phyloP scores from a whole-genome alignment of 495 filamentous ascomycete genomes.

The Immersiella caudata region DNA sequence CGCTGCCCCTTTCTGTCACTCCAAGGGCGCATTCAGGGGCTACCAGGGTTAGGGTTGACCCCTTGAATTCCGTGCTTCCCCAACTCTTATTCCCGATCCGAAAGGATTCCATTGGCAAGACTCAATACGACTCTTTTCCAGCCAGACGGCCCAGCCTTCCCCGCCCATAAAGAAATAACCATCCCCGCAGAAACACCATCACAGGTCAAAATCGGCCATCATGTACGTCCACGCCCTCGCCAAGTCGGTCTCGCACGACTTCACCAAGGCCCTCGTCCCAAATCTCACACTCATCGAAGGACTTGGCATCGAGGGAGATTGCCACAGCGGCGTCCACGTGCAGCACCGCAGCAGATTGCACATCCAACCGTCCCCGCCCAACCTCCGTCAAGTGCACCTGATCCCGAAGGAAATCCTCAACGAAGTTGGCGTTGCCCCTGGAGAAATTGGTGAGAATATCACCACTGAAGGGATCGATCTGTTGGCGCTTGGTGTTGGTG shows the following conservation, averaged over 20 bases:
- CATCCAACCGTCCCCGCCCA: conserved; percentile 18
- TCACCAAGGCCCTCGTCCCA: conserved; percentile 19
- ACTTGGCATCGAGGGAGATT: conserved; percentile 22
- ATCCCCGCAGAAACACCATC: background rate
- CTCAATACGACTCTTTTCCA: too few relatives aligned
- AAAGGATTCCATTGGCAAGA: too few relatives aligned
- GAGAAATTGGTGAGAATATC: conserved; percentile 23
- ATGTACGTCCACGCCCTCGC: conserved; percentile 7
- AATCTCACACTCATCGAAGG: conserved; percentile 16
- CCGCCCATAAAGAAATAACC: background rate
- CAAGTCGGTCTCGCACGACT: conserved; percentile 11
- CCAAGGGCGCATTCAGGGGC: too few relatives aligned
- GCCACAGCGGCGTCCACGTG: conserved; percentile 20
- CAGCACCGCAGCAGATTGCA: conserved; percentile 22
- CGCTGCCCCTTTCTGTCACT: too few relatives aligned
- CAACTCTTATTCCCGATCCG: too few relatives aligned
- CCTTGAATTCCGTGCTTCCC: too few relatives aligned
- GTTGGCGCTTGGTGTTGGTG: conserved; percentile 9
- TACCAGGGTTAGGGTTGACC: too few relatives aligned
- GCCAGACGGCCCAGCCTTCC: background rate
- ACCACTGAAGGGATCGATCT: conserved; percentile 22
- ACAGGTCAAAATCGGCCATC: background rate
- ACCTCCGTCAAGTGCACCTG: conserved; percentile 26
- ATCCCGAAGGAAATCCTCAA: conserved; percentile 20
- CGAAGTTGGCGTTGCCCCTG: conserved; percentile 9